Percentiles rank a stretch among this genome's conserved stretches.
Evolutionary conservation across 2,329 filamentous ascomycete species (phyloP).

Genomic region (Rugonectria rugulosa): DNA sequence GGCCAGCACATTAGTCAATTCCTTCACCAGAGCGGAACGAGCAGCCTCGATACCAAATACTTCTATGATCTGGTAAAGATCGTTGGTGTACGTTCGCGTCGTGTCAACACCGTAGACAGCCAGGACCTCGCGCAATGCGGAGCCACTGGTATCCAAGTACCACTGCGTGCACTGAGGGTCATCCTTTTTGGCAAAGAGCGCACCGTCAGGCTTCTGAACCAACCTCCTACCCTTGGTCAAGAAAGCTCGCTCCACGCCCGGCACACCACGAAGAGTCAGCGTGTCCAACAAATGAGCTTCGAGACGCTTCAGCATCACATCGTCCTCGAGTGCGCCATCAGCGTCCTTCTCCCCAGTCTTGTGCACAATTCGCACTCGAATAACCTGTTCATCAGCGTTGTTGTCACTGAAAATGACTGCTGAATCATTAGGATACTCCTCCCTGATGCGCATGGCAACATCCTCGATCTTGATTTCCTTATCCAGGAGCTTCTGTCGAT

Average conservation of each 20-base stretch:
- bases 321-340: constrained; percentile 76
- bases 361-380: constrained; percentile 84
- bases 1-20: constrained; percentile 90
- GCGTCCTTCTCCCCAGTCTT: constrained; percentile 72
- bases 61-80: constrained; percentile 92
- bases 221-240: constrained; percentile 82
- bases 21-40: constrained; percentile 83
- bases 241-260: constrained; percentile 90
- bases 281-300: constrained; percentile 92
- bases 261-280: constrained; percentile 88
- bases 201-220: constrained; percentile 72
- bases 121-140: constrained; percentile 83
- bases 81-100: constrained; percentile 89
- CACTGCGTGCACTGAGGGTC: constrained; percentile 85
- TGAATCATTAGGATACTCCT: constrained; percentile 83
- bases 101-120: constrained; percentile 88
- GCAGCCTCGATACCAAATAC: constrained; percentile 97
- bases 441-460: constrained; percentile 88
- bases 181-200: constrained; percentile 76
- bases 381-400: constrained; percentile 93
- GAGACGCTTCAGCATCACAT: constrained; percentile 90
- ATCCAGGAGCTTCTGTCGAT: constrained; percentile 93
- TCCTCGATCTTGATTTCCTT: constrained; percentile 92
- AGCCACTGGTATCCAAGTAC: constrained; percentile 95
- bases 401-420: constrained; percentile 97